Conservation (phyloP, 2,329 filamentous ascomycete species). For the Fusarium cicatricum region DNA sequence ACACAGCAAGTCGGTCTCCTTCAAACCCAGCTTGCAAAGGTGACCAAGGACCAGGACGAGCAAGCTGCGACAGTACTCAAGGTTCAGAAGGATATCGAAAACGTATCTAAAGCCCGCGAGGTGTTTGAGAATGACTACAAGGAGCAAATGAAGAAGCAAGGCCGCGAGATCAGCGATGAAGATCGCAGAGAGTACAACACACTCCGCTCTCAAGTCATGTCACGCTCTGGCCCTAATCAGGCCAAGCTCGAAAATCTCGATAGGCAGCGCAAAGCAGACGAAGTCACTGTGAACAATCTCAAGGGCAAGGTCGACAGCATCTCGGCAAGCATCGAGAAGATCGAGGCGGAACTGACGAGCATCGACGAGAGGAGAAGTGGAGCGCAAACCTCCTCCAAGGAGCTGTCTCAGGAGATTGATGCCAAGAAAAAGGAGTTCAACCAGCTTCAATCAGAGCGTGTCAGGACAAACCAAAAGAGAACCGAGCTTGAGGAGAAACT, state of each 20-base stretch:
- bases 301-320: constrained; percentile 86
- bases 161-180: constrained; percentile 82
- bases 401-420: constrained; percentile 80
- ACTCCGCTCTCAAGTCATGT: constrained; percentile 84
- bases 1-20: constrained; percentile 74
- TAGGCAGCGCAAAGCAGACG: constrained; percentile 89
- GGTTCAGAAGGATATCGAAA: constrained; percentile 79
- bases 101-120: constrained; percentile 88
- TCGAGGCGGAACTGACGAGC: constrained; percentile 74
- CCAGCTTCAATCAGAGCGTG: constrained; percentile 81
- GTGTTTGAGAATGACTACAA: constrained; percentile 90
- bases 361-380: constrained; percentile 74
- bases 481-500: constrained; percentile 94
- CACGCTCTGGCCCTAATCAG: constrained; percentile 82
- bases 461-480: constrained; percentile 80
- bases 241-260: constrained; percentile 85
- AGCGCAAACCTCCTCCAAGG: constrained; percentile 69
- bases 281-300: constrained; percentile 88
- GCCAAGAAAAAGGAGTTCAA: constrained; percentile 92
- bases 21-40: constrained; percentile 71
- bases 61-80: constrained; percentile 75
- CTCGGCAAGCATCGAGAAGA: constrained; percentile 75
- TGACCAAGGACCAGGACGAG: constrained; percentile 78
- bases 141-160: constrained; percentile 84
- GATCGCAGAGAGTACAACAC: constrained; percentile 91